A percentile compares a stretch with the other conserved stretches of the same genome.
These are phyloP conservation scores for Entophlyctis luteolus DNA, from an alignment of 192 early-diverging fungal genomes.

Conservation along the genomic window DNA sequence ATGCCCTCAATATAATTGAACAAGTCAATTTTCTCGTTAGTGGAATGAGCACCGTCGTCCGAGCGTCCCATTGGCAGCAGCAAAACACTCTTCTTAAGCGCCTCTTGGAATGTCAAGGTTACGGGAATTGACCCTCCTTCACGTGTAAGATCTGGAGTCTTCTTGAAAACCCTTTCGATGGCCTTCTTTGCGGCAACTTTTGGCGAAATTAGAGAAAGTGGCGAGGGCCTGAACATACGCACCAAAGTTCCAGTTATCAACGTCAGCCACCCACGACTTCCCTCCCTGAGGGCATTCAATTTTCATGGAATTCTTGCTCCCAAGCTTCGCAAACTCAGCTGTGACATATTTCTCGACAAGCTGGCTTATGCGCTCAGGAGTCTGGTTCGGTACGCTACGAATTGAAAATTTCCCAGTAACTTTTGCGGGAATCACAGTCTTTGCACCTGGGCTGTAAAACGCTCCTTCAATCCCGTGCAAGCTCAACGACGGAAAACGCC, in stretches of 20 bases:
- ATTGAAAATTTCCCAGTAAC: slow-evolving; percentile 98
- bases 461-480: slow-evolving; percentile 98
- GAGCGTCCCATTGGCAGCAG: slow-evolving; percentile 92
- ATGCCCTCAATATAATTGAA: slow-evolving; percentile 93
- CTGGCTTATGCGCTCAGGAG: slow-evolving; percentile 72
- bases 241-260: slow-evolving; percentile 89
- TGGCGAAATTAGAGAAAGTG: not conserved
- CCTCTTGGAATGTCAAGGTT: slow-evolving; percentile 96
- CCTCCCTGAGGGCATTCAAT: slow-evolving; percentile 78
- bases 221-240: not conserved
- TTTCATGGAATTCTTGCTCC: slow-evolving; percentile 77
- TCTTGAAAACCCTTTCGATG: slow-evolving; percentile 84
- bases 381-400: slow-evolving; percentile 88
- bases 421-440: slow-evolving; percentile 94
- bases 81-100: slow-evolving; percentile 79
- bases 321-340: slow-evolving; percentile 85
- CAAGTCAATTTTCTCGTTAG: slow-evolving; percentile 92
- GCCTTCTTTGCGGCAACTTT: slow-evolving; percentile 83
- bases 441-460: slow-evolving; percentile 86
- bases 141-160: slow-evolving; percentile 91
- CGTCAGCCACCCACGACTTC: slow-evolving; percentile 86
- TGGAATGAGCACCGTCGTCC: slow-evolving; percentile 95
- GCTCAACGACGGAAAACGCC: slow-evolving; percentile 93
- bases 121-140: slow-evolving; percentile 98
- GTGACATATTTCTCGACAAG: slow-evolving; percentile 71